phyloP scores from a whole-genome alignment of 305 asterid species.

The Andrographis paniculata region DNA sequence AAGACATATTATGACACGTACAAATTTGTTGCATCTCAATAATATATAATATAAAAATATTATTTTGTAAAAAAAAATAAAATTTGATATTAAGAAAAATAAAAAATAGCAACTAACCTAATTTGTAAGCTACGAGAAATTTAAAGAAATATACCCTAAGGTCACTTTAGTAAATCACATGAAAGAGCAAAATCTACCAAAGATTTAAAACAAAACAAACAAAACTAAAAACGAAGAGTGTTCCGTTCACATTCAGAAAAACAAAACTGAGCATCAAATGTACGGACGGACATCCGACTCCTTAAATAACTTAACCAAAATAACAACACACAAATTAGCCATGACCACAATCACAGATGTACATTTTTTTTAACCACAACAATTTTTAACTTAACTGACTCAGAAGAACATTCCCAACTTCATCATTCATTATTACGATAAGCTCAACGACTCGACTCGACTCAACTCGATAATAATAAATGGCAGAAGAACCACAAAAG shows the following conservation, averaged over 20 bases:
- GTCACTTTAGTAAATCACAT: too few species aligned
- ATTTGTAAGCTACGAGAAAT: too few species aligned
- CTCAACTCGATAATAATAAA: conserved; percentile 5
- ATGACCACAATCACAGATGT: conserved; percentile 24
- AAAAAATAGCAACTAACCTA: too few species aligned
- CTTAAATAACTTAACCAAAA: conserved; percentile 7
- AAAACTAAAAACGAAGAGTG: conserved; percentile 1
- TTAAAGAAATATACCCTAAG: too few species aligned
- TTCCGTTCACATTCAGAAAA: conserved; percentile 12
- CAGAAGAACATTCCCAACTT: conserved; percentile 14
- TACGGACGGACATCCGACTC: conserved; percentile 2
- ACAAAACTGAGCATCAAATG: conserved; percentile 20
- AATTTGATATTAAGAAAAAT: too few species aligned
- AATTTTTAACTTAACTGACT: conserved; percentile 19
- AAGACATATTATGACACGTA: too few species aligned
- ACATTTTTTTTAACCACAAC: conserved; percentile 20
- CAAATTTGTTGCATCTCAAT: too few species aligned
- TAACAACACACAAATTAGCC: conserved; percentile 2
- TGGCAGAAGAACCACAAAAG: background rate
- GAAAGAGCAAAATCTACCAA: too few species aligned
- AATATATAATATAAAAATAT: too few species aligned
- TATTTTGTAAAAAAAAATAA: too few species aligned
- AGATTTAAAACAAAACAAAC: background rate
- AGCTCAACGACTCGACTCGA: too few species aligned
- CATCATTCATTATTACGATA: conserved; percentile 25